Percentiles rank a stretch among this genome's conserved stretches.
These are phyloP conservation scores for Gossypium herbaceum DNA, from an alignment of 345 rosid genomes.

Conservation along the genomic window DNA sequence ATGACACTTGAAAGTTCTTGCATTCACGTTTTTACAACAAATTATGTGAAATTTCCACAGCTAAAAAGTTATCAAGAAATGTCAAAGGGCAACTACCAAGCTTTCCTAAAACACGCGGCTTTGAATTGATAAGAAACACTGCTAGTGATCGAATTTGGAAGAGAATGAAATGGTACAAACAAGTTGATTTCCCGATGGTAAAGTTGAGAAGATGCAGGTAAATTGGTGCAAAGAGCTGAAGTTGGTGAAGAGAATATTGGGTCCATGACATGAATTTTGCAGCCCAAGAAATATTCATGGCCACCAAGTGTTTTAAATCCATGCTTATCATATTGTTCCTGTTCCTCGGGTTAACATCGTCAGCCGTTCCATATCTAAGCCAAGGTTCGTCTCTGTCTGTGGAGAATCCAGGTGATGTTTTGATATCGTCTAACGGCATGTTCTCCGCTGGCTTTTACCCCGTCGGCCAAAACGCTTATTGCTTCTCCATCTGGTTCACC, in stretches of 20 bases:
- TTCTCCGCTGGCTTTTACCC: conserved; percentile 32
- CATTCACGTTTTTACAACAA: neutral
- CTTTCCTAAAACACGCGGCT: neutral
- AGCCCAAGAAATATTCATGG: neutral
- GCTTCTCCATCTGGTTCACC: conserved; percentile 27
- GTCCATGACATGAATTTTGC: neutral
- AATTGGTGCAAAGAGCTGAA: neutral
- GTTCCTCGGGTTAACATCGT: neutral
- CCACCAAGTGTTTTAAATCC: neutral
- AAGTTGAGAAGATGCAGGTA: no score
- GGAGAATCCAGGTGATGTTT: conserved; percentile 13
- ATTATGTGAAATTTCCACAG: neutral
- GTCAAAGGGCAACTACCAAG: neutral
- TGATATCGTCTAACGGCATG: conserved; percentile 16
- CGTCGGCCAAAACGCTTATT: conserved; percentile 30
- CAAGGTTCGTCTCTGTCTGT: conserved; percentile 32
- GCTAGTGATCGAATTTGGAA: neutral
- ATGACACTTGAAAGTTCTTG: no score
- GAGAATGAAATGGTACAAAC: neutral
- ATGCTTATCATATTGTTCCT: neutral
- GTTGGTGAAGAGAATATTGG: neutral
- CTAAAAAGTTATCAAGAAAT: neutral
- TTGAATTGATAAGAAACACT: neutral
- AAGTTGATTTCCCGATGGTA: no score
- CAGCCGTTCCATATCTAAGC: neutral